Evolutionary conservation across 768 basidiomycete species (phyloP), one percentile per base, ranked within the genome.

Genomic region (Pseudohyphozyma bogoriensis): DNA sequence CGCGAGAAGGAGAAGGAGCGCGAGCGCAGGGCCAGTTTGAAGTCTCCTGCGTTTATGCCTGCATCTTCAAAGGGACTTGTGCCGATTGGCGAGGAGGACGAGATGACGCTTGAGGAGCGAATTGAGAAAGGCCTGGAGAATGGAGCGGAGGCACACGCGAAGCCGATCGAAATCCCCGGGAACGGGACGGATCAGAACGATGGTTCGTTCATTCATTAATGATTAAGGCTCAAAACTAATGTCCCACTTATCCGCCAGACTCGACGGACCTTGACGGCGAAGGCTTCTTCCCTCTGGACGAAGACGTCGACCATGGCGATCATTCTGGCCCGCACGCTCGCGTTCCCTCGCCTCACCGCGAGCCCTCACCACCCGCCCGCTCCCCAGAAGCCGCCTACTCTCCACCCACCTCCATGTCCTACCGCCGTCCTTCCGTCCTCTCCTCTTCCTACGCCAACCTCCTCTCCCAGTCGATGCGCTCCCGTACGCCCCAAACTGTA

Each of bases 401-500:
- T 32, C 49, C 44, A 10, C 4, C 33, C 15, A 1, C 35, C 16
- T 45, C 33, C 18, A 47, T 44, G 22, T 56, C 60, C 2, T 65
- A 49, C 55, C 36, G 39, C 13, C 64, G 64, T 28, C 57, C 60
- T 3, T 62, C 64, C 5, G 51, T 55, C 20, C 58, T 62, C 22
- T 62, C 64, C 8, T 51, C 57, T 1, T 66, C 64, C 13, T 66
- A 62, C 64, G 58, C 57, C 64, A 57, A 53, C 3, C 46, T 62
- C 18, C 64, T 65, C 44, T 52, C 57, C 3, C 44, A 55, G 9
- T 44, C 57, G 6, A n/a, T 51, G 8, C 12, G 13, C 32, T 24
- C 50, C 32, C 10, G 2, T 15, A 11, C 50, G 18, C 50, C 40
- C 20, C 26, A 20, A 24, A 8, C 37, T 36, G 50, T 22, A 7